Evolutionary conservation across 768 basidiomycete species (phyloP).

Genomic region (Rhodotorula kratochvilovae): DNA sequence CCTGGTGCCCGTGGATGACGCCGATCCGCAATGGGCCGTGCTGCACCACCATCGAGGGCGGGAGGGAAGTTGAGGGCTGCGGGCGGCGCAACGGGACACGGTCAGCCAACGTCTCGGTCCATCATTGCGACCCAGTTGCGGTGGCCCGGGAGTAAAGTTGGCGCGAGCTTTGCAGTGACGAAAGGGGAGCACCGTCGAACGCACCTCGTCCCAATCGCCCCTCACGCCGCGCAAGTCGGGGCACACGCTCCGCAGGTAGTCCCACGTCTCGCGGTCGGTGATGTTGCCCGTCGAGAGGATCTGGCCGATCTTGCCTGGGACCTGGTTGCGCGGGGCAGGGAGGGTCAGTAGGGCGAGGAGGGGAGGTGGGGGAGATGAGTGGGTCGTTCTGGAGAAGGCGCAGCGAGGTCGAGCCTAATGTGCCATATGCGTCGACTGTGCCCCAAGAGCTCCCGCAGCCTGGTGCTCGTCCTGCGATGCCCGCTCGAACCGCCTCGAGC

Average conservation of each 20-base stretch:
- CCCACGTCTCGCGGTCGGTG: slow-evolving; percentile 94
- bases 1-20: slow-evolving; percentile 88
- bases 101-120: no score
- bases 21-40: slow-evolving; percentile 87
- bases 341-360: background rate
- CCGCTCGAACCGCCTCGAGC: no score
- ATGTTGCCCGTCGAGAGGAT: slow-evolving; percentile 97
- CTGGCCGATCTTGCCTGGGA: slow-evolving; percentile 95
- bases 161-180: no score
- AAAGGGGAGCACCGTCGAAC: no score
- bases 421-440: no score
- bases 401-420: no score
- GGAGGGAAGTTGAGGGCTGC: slow-evolving; percentile 55
- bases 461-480: no score
- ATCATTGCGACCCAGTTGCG: no score
- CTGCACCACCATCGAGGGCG: slow-evolving; percentile 70
- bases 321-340: slow-evolving; percentile 44
- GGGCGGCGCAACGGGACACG: background rate
- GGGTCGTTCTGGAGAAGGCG: no score
- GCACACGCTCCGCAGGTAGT: slow-evolving; percentile 89
- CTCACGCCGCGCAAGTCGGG: slow-evolving; percentile 85
- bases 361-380: background rate
- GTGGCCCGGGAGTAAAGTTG: no score
- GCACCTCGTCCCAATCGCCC: slow-evolving; percentile 93
- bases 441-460: no score